Evolutionary conservation across 495 filamentous ascomycete species (phyloP).

Genomic region (Polyplosphaeria fusca): DNA sequence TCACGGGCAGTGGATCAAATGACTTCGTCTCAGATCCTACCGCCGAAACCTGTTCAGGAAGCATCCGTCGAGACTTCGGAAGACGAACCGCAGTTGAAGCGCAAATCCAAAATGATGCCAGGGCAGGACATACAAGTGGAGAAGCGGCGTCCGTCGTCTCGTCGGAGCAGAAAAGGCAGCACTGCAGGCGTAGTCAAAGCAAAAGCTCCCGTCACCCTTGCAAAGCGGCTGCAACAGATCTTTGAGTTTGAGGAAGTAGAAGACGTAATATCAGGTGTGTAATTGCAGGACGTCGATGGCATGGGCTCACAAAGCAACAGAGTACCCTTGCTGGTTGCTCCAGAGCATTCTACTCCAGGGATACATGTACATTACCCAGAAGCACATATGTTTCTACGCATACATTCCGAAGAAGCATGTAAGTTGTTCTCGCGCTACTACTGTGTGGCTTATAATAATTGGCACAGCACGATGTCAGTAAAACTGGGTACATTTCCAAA

Average conservation of each 20-base stretch:
- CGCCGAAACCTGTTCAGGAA: constrained; percentile 33
- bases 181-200: constrained; percentile 40
- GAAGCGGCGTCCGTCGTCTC: constrained; percentile 34
- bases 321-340: constrained; percentile 92
- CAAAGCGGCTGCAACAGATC: constrained; percentile 75
- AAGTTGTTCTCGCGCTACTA: constrained; percentile 34
- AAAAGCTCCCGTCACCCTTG: constrained; percentile 51
- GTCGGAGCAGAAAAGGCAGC: constrained; percentile 29
- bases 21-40: constrained; percentile 42
- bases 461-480: constrained; percentile 65
- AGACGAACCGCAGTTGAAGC: constrained; percentile 22
- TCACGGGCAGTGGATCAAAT: constrained; percentile 29
- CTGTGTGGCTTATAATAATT: constrained; percentile 33
- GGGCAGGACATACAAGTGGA: constrained; percentile 28
- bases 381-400: constrained; percentile 95
- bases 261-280: constrained; percentile 72
- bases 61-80: constrained; percentile 38
- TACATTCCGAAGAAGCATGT: constrained; percentile 89
- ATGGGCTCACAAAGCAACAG: constrained; percentile 43
- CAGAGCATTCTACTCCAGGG: constrained; percentile 91
- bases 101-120: constrained; percentile 13
- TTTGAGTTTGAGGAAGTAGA: constrained; percentile 82
- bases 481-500: constrained; percentile 87
- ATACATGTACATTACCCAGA: constrained; percentile 93
- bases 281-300: constrained; percentile 1